Conservation (phyloP, 306 rosid genomes). For the Cucurbita pepo region DNA sequence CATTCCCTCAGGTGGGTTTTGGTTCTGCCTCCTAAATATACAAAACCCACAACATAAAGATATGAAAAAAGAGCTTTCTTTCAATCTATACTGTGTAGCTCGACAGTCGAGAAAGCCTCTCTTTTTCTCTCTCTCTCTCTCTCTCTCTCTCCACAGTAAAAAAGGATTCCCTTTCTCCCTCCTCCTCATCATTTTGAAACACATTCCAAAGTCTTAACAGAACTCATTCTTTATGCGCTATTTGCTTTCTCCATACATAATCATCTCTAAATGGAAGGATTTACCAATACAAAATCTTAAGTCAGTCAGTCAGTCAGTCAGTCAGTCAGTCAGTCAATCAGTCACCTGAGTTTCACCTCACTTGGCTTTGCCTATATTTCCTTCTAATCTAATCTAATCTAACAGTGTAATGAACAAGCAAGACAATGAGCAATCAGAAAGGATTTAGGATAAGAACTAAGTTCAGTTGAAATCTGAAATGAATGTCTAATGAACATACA, state of each 20-base stretch:
- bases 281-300: neutral
- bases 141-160: neutral
- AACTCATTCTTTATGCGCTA: neutral
- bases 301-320: neutral
- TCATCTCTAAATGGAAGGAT: neutral
- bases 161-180: neutral
- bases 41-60: neutral
- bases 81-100: constrained; percentile 34
- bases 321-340: neutral
- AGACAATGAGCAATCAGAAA: neutral
- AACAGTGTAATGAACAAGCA: neutral
- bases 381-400: neutral
- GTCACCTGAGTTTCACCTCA: neutral
- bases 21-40: neutral
- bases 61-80: constrained; percentile 4
- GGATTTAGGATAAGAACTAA: neutral
- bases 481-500: constrained; percentile 16
- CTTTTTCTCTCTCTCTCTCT: neutral
- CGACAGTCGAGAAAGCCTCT: constrained; percentile 32
- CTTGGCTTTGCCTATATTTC: neutral
- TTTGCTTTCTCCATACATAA: neutral
- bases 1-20: neutral
- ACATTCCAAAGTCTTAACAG: neutral
- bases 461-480: neutral
- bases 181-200: constrained; percentile 12